Evolutionary conservation across 371 early-diverging fungal species (phyloP), one percentile per base, ranked within the genome.

Genomic region (Mucor mucedo): DNA sequence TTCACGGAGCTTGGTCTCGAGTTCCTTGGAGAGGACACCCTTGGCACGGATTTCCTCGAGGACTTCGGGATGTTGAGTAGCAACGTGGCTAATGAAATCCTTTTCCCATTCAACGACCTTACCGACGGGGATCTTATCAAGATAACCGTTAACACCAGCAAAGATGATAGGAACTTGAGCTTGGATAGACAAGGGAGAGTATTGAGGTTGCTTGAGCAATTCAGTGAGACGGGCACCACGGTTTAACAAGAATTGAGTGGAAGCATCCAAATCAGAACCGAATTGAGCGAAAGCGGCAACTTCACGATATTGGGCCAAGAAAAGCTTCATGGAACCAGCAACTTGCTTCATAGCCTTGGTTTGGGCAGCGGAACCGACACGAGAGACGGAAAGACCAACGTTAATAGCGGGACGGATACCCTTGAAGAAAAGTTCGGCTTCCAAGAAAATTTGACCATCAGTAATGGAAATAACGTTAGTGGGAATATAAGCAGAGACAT

Each of bases 401-500:
- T 97, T 97, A 80, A 97, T 97, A 72, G 97, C 97, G 65, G 97
- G 97, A 75, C 97, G 93, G 70, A 95, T 85, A 91, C 93, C 95
- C 92, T 96, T 97, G 93, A 96, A 97, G 93, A 97, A 97, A 62
- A 97, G 88, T 83, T 97, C 96, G 60, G 97, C 95, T 86, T 97
- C 97, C 87, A 97, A 89, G 93, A 97, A 75, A 40, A 75, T 75
- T 65, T 75, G 97, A 44, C 97, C 97, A 84, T 97, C 97, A 66
- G 97, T 97, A 73, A 97, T 97, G 84, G 95, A 95, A 93, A 97
- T 97, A 75, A 97, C 96, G 88, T 97, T 97, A 79, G 97, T 97
- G 66, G 97, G 97, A 86, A 97, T 97, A 87, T 97, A 97, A 52
- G 97, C 97, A 69, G 96, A 95, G 77, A 97, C 97, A 90, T 95